Percentiles rank a stretch among this genome's conserved stretches.
phyloP scores from a whole-genome alignment of 768 basidiomycete genomes.

The Porphyrellus cyaneotinctus region DNA sequence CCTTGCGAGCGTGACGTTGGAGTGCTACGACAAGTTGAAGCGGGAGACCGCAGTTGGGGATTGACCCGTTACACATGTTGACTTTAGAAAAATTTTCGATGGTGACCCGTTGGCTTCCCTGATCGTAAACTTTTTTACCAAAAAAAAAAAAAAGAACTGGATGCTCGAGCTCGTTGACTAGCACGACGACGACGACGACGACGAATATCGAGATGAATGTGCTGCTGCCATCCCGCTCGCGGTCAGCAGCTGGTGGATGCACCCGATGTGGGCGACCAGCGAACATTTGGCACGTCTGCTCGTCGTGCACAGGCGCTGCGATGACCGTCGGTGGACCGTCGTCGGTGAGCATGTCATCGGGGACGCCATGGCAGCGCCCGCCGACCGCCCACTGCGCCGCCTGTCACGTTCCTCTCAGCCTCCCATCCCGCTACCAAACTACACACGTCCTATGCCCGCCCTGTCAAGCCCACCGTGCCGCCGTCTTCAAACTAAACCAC shows the following conservation, averaged over 20 bases:
- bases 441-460: conserved; percentile 7
- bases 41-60: conserved; percentile 15
- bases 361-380: no score
- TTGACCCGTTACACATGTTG: no score
- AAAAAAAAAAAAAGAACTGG: no score
- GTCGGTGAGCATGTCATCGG: no score
- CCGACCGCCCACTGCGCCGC: not conserved
- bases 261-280: not conserved
- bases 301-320: not conserved
- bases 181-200: no score
- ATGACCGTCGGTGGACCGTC: not conserved
- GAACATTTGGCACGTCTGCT: not conserved
- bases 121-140: no score
- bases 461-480: conserved; percentile 7
- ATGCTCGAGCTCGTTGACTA: no score
- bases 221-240: no score
- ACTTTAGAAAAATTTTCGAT: not conserved
- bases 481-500: not conserved
- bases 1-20: conserved; percentile 81
- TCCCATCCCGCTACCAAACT: not conserved
- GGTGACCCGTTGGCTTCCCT: not conserved
- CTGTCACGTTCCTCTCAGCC: conserved; percentile 7
- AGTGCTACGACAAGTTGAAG: conserved; percentile 80
- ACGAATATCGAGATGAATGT: no score
- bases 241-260: no score